Conservation (phyloP, 2,329 filamentous ascomycete species). For the Fusarium armeniacum region DNA sequence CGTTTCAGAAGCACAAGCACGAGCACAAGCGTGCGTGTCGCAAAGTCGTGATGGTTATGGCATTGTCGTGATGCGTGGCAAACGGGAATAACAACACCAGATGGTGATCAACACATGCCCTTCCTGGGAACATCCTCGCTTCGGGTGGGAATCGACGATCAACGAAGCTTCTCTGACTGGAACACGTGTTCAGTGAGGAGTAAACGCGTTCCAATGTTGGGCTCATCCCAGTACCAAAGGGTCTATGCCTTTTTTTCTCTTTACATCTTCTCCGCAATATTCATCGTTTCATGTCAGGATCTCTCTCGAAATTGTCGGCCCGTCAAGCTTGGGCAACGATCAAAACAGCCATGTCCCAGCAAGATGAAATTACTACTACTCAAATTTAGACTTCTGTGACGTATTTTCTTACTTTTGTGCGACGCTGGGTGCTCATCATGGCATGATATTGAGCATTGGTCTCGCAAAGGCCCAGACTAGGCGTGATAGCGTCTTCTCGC, state of each 20-base stretch:
- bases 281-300: slow-evolving; percentile 34
- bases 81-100: slow-evolving; percentile 22
- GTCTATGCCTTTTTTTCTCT: neutral
- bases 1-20: neutral
- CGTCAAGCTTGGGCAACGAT: slow-evolving; percentile 34
- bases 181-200: slow-evolving; percentile 42
- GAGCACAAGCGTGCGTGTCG: neutral
- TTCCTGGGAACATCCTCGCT: slow-evolving; percentile 42
- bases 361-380: slow-evolving; percentile 32
- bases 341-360: slow-evolving; percentile 27
- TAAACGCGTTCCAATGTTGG: slow-evolving; percentile 7
- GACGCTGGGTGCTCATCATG: slow-evolving; percentile 36
- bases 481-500: slow-evolving; percentile 20
- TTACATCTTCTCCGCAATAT: slow-evolving; percentile 37
- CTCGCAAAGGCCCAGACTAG: slow-evolving; percentile 30
- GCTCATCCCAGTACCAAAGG: slow-evolving; percentile 19
- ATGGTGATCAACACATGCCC: slow-evolving; percentile 16
- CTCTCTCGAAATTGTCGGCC: slow-evolving; percentile 41
- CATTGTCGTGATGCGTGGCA: slow-evolving; percentile 11
- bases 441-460: slow-evolving; percentile 42
- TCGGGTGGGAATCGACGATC: slow-evolving; percentile 21
- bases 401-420: slow-evolving; percentile 9
- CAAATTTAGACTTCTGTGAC: slow-evolving; percentile 20
- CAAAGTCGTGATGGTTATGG: neutral
- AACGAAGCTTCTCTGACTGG: slow-evolving; percentile 22